Evolutionary conservation across 2,329 filamentous ascomycete genomes (phyloP).

Genomic region (Fusarium sp.): DNA sequence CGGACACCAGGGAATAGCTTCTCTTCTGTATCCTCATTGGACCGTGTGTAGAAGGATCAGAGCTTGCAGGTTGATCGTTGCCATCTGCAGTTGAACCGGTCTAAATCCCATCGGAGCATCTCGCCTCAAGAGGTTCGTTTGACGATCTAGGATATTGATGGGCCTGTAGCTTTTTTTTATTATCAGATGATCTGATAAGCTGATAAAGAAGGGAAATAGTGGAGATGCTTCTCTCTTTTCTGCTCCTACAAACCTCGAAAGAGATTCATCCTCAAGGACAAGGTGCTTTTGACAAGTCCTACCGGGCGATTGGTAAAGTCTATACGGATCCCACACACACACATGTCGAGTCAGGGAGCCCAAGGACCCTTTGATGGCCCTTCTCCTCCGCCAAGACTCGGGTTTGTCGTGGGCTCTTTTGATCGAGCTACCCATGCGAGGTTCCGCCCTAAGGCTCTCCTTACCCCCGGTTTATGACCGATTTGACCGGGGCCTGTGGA

Average conservation of each 20-base stretch:
- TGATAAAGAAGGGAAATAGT: conserved; percentile 13
- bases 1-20: conserved; percentile 5
- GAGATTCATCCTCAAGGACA: background rate
- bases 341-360: background rate
- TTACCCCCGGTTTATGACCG: conserved; percentile 2
- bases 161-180: conserved; percentile 6
- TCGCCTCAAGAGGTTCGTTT: conserved; percentile 2
- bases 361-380: background rate
- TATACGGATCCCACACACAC: background rate
- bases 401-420: conserved; percentile 1
- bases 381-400: background rate
- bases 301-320: conserved; percentile 3
- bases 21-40: conserved; percentile 7
- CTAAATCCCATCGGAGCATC: background rate
- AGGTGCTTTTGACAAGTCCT: background rate
- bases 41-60: background rate
- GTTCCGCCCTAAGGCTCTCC: background rate
- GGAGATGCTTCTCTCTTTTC: background rate
- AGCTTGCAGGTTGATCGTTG: conserved; percentile 18
- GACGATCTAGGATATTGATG: conserved; percentile 19
- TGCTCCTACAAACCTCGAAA: background rate
- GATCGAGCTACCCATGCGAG: background rate
- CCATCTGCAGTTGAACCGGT: conserved; percentile 4
- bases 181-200: conserved; percentile 44
- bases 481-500: background rate